Evolutionary conservation across 1,284 basidiomycete species (phyloP).

Genomic region (Puccinia novopanici): DNA sequence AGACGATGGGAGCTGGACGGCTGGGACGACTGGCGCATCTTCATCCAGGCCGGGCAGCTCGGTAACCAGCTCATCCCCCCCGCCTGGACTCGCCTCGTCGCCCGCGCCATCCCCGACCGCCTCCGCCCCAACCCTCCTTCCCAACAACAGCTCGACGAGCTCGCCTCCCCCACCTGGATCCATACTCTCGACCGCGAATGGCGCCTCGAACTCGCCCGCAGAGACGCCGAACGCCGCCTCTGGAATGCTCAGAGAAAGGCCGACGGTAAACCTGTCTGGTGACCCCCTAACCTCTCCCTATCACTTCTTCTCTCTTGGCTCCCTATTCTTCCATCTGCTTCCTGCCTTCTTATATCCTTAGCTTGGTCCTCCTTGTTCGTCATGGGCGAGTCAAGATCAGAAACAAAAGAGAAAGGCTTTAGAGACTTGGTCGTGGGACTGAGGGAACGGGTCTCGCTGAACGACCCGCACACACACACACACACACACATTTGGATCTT

Average conservation of each 20-base stretch:
- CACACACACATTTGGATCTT: too few species aligned
- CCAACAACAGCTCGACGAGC: slow-evolving; percentile 5
- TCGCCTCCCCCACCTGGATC: background rate
- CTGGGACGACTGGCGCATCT: slow-evolving; percentile 44
- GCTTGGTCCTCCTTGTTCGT: too few species aligned
- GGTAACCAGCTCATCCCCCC: slow-evolving; percentile 20
- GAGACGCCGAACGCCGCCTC: slow-evolving; percentile 26
- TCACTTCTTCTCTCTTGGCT: too few species aligned
- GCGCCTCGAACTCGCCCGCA: slow-evolving; percentile 2
- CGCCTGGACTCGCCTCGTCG: slow-evolving; percentile 5
- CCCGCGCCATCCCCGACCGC: slow-evolving; percentile 21
- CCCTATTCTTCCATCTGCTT: too few species aligned
- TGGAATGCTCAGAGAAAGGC: slow-evolving; percentile 26
- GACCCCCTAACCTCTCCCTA: too few species aligned
- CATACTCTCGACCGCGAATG: slow-evolving; percentile 29
- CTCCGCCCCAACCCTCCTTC: background rate
- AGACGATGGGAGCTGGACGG: slow-evolving; percentile 37
- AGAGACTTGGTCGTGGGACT: too few species aligned
- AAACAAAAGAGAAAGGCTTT: too few species aligned
- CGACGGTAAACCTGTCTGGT: slow-evolving; percentile 40
- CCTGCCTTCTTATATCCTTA: too few species aligned
- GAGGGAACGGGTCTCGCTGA: too few species aligned
- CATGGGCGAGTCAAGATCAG: too few species aligned
- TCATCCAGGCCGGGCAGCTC: slow-evolving; percentile 36
- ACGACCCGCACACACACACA: too few species aligned